Base-by-base conservation (phyloP, 2,329 filamentous ascomycete species). In the Botrytis cinerea region DNA sequence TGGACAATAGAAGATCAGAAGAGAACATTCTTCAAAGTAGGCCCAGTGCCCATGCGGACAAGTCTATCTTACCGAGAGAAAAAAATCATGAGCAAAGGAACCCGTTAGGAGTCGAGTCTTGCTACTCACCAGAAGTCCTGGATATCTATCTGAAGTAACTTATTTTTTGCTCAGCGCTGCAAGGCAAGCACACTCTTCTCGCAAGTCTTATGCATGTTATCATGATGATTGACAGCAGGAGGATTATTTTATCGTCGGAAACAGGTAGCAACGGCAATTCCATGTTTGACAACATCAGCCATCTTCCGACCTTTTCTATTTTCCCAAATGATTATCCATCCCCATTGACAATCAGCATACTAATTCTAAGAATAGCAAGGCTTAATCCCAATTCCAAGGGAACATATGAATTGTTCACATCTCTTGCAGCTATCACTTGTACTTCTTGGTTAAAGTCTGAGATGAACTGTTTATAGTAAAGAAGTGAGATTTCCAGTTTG, bases 141-240 rank as follows among this genome's bases (percentile, higher is more conserved):
- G 45, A 46, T 46, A 45, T 4, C 16, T 16, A 8, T 46, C 20
- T 8, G 22, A 25, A 51, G 46, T 51, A 25, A 51, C 22, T 6
- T 22, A 12, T 51, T 5, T 51, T 25, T 25, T 51, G 25, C 10
- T 54, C 2, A 28, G 5, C 25, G 12, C 48, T 28, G 12, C 48
- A 54, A 54, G 2, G 25, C 48, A 54, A 54, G 12, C 5, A 28
- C 12, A 28, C 1, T n/a, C 25, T n/a, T 3, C 48, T 54, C 25
- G 0, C 48, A 54, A 16, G 1, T 25, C 0, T 3, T 54, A 8
- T 16, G 14, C 0, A n/a, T 54, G 28, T 28, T 0, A 8, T 5
- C 51, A 54, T 54, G n/a, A 54, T 54, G 5, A 54, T 28, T 54
- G 51, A 28, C n/a, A 54, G 12, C 51, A 18, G 16, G 14, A 16